Evolutionary conservation across 176 grass and related monocot species (phyloP).

Genomic region (Oryza nivara): DNA sequence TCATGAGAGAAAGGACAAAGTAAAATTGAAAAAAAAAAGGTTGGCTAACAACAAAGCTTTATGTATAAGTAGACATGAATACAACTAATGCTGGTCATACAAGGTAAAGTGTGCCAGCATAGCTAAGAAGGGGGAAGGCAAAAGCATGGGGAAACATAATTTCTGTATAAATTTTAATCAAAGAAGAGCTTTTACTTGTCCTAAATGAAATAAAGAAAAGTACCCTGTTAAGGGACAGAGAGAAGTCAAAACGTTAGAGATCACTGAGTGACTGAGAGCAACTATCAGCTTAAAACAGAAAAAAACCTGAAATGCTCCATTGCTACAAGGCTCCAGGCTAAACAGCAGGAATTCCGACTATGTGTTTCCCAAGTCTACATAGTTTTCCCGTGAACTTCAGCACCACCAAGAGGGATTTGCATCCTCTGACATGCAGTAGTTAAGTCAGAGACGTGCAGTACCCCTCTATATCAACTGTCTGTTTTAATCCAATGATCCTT

Average conservation of each 20-base stretch:
- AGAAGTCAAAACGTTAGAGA: neutral
- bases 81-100: neutral
- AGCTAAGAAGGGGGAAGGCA: neutral
- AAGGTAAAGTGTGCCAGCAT: neutral
- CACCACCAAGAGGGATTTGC: neutral
- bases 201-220: neutral
- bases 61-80: neutral
- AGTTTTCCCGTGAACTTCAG: neutral
- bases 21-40: neutral
- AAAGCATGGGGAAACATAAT: neutral
- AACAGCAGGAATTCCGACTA: slow-evolving; percentile 5
- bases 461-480: too few relatives aligned
- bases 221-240: neutral
- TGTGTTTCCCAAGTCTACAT: neutral
- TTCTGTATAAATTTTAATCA: neutral
- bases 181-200: neutral
- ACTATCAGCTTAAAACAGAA: neutral
- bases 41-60: neutral
- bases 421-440: too few relatives aligned
- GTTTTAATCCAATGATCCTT: too few relatives aligned
- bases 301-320: neutral
- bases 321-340: neutral
- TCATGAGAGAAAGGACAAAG: neutral
- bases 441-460: too few relatives aligned
- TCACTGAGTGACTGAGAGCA: neutral